Conservation (phyloP, 257 asterid species). For the Craterostigma plantagineum region DNA sequence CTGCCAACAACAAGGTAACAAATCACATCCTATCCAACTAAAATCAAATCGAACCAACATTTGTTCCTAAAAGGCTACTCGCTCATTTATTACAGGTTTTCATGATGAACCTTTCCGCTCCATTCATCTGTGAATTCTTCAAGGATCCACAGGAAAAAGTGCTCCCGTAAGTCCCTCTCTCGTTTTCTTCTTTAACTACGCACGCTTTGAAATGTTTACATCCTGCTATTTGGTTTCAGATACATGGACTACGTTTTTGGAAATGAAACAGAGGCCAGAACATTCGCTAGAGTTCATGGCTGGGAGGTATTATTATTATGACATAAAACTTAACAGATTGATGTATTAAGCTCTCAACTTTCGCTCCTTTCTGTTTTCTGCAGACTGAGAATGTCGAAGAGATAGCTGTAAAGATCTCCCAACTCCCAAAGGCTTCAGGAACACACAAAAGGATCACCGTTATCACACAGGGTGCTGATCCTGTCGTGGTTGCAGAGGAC, state of each 20-base stretch:
- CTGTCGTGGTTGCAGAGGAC: constrained; percentile 78
- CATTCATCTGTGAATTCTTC: constrained; percentile 93
- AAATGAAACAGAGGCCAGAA: constrained; percentile 86
- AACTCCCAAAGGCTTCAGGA: constrained; percentile 81
- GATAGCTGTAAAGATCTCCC: constrained; percentile 76
- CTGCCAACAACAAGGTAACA: constrained; percentile 70
- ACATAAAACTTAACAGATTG: no score
- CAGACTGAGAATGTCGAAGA: constrained; percentile 86
- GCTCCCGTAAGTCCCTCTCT: constrained; percentile 42
- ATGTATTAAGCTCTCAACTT: no score
- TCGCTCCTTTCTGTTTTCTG: not conserved
- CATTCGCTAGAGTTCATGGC: constrained; percentile 85
- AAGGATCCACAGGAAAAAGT: constrained; percentile 62
- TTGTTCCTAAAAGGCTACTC: constrained; percentile 9
- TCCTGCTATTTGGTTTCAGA: constrained; percentile 24
- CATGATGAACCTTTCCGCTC: constrained; percentile 79
- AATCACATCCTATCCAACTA: not conserved
- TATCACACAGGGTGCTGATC: constrained; percentile 91
- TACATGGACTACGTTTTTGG: constrained; percentile 74
- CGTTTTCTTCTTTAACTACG: constrained; percentile 2
- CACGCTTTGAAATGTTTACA: constrained; percentile 5
- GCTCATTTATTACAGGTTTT: constrained; percentile 27
- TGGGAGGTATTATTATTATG: constrained; percentile 76
- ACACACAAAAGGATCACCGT: constrained; percentile 71
- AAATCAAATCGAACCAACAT: constrained; percentile 3